Evolutionary conservation across 164 flowering plant genomes (phyloP), one percentile per base, ranked within the genome.

Genomic region (Nymphaea colorata): DNA sequence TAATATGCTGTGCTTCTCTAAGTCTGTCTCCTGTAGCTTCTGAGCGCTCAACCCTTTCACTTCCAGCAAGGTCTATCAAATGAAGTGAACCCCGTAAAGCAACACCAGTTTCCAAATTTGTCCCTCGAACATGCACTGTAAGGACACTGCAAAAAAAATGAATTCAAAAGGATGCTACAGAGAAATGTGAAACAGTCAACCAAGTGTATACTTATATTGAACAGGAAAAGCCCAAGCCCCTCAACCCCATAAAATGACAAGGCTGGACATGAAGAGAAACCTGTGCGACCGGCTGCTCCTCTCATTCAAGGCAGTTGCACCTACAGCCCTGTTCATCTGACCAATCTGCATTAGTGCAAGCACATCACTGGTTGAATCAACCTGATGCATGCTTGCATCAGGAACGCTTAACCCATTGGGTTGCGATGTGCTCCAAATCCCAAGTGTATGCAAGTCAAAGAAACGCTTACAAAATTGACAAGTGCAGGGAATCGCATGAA

Each of bases 251-350:
- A 47, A 6, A 6, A 12, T 12, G 12, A 47, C 12, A 47, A 12
- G 11, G 12, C 55, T 47, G 55, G 70, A 41, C 47, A 62, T 4
- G 15, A 67, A 65, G 36, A 65, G 65, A 47, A 74, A 91, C 99
- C 98, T 92, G 77, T 95, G 99, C 14, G 99, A 95, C 67, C 98
- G 82, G 69, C 99, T 95, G 70, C 98, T 95, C 82, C 99, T 86
- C 78, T 87, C 93, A 78, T 95, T 95, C 12, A 92, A 71, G 62
- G 98, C 99, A 43, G 99, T 95, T 61, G 98, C 86, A 76, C 97
- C 93, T 53, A 87, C 88, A 73, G 98, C 93, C 66, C 98, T 76
- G 64, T 95, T 95, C 82, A 75, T 80, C 44, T 80, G 70, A 44
- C 99, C 99, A 71, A 76, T 70, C 41, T 83, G 82, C 93, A 95